phyloP scores from a whole-genome alignment of 2,329 filamentous ascomycete genomes.

The Trematosphaeria pertusa region DNA sequence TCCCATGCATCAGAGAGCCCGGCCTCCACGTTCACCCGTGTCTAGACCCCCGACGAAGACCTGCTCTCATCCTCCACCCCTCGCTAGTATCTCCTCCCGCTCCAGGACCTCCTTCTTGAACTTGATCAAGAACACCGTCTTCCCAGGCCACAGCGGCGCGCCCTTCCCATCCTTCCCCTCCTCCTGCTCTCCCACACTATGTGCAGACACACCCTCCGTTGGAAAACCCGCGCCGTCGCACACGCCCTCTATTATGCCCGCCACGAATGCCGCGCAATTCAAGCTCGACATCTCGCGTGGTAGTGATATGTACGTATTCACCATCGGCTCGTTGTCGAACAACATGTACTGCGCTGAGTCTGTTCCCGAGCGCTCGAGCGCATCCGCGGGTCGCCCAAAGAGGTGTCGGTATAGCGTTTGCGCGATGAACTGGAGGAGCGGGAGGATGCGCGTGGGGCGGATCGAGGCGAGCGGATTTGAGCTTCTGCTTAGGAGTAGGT shows the following conservation, averaged over 20 bases:
- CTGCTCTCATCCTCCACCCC: conserved; percentile 57
- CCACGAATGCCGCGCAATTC: conserved; percentile 95
- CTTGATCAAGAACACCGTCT: conserved; percentile 94
- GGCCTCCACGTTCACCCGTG: neutral
- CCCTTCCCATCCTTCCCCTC: conserved; percentile 56
- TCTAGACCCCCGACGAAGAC: too few relatives aligned
- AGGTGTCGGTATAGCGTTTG: conserved; percentile 91
- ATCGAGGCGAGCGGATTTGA: conserved; percentile 53
- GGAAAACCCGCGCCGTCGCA: conserved; percentile 93
- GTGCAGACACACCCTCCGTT: conserved; percentile 82
- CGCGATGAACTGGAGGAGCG: conserved; percentile 94
- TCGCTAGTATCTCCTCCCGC: conserved; percentile 81
- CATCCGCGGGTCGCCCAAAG: conserved; percentile 88
- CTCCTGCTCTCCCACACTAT: conserved; percentile 65
- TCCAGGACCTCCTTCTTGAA: conserved; percentile 92
- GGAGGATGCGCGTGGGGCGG: conserved; percentile 85
- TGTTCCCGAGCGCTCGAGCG: conserved; percentile 85
- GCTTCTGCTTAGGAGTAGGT: conserved; percentile 84
- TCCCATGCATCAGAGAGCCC: too few relatives aligned
- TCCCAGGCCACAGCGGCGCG: conserved; percentile 82
- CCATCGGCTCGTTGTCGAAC: conserved; percentile 94
- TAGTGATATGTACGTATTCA: conserved; percentile 92
- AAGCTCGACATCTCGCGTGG: conserved; percentile 95
- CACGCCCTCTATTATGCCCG: conserved; percentile 92
- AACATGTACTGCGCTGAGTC: conserved; percentile 99